Percentiles rank a stretch among this genome's conserved stretches.
phyloP scores from a whole-genome alignment of 139 green algal genomes.

The Chlorella sp. region DNA sequence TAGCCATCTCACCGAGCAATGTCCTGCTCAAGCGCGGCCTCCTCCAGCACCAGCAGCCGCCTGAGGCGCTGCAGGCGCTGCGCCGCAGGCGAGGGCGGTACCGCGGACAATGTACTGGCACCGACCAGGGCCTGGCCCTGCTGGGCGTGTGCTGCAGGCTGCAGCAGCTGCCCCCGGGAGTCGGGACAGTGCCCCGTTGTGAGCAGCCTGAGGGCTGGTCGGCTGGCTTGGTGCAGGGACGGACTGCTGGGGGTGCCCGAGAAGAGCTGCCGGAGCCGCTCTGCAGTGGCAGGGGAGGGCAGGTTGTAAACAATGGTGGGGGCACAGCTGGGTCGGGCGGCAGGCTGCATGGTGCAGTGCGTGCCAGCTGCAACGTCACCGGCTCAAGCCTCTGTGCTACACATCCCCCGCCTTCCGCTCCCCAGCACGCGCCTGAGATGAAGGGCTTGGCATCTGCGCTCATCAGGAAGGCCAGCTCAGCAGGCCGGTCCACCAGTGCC shows the following conservation, averaged over 20 bases:
- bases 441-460: slow-evolving; percentile 39
- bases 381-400: too few species aligned
- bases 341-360: too few species aligned
- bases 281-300: neutral
- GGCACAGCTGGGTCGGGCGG: too few species aligned
- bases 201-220: neutral
- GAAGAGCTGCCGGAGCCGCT: slow-evolving; percentile 8
- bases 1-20: slow-evolving; percentile 36
- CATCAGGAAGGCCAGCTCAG: slow-evolving; percentile 18
- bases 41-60: slow-evolving; percentile 51
- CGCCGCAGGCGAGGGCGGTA: neutral
- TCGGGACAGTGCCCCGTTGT: neutral
- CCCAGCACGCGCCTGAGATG: slow-evolving; percentile 3
- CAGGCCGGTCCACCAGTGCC: slow-evolving; percentile 11
- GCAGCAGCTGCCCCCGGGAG: too few species aligned
- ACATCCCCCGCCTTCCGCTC: too few species aligned
- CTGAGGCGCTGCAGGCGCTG: slow-evolving; percentile 19
- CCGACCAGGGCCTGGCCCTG: neutral
- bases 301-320: neutral
- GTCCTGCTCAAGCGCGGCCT: slow-evolving; percentile 45
- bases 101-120: neutral
- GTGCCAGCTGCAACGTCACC: too few species aligned
- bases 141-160: neutral
- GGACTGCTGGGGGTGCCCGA: too few species aligned
- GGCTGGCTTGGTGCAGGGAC: neutral